Evolutionary conservation across 2,329 filamentous ascomycete genomes (phyloP), one percentile per base, ranked within the genome.

Genomic region (Daldinia sp.): DNA sequence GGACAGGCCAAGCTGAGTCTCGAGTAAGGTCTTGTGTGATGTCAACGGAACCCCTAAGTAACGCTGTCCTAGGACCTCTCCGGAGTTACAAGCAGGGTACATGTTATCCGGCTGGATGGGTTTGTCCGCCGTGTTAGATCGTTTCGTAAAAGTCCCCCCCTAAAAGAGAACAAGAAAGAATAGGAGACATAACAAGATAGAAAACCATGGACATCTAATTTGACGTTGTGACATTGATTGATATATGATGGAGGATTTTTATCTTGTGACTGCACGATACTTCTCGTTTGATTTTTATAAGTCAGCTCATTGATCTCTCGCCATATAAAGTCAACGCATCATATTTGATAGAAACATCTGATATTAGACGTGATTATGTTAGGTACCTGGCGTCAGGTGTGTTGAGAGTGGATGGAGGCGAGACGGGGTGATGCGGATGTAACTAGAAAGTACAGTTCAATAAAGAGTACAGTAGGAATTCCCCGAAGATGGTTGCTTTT

Each of bases 1-100:
- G 15, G 55, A 61, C 50, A 59, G 50, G 53, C 50, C 34, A 21
- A 37, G 48, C 53, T 59, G 58, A 35, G 50, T 32, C 39, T 56
- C 32, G 45, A 58, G 34, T 66, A 58, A 53, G 47, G 55, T 66
- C 60, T n/a, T 59, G 37, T 61, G 57, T 60, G 35, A 64, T 66
- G 58, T 64, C 61, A 63, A 62, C 61, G 59, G 56, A 65, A 49
- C 57, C n/a, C n/a, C 41, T 34, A 51, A 37, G 19, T 51, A 45
- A n/a, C 67, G 69, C 64, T 70, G 66, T 70, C 64, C 48, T 58
- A 59, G 59, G 51, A 68, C 60, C 58, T 65, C 52, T 47, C 64
- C 62, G 65, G 65, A 66, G 59, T 39, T 66, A 68, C 59, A 47
- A 54, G 50, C 8, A 11, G 15, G 17, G 30, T 66, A 63, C 62